phyloP scores from a whole-genome alignment of 306 rosid species.

The Glycine soja region DNA sequence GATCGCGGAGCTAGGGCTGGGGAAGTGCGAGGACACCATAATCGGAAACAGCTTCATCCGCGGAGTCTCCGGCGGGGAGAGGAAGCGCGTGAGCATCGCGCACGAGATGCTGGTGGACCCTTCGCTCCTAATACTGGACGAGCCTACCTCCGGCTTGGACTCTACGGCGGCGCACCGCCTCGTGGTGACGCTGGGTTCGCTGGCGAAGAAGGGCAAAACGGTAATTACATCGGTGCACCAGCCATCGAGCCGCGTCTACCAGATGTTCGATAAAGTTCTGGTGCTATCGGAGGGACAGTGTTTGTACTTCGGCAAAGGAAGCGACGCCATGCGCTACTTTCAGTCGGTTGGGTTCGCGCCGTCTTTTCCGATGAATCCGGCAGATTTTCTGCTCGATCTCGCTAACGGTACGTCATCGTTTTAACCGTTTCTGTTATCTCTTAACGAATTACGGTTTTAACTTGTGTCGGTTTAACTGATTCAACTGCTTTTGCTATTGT shows the following conservation, averaged over 20 bases:
- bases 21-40: slow-evolving; percentile 76
- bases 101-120: slow-evolving; percentile 90
- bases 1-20: slow-evolving; percentile 68
- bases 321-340: slow-evolving; percentile 71
- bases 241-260: slow-evolving; percentile 88
- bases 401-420: slow-evolving; percentile 79
- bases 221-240: slow-evolving; percentile 86
- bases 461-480: neutral
- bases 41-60: slow-evolving; percentile 83
- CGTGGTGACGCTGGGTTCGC: slow-evolving; percentile 52
- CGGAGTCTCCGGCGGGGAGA: slow-evolving; percentile 89
- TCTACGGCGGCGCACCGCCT: slow-evolving; percentile 86
- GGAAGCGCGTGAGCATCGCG: slow-evolving; percentile 87
- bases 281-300: slow-evolving; percentile 74
- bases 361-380: slow-evolving; percentile 84
- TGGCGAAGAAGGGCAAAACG: slow-evolving; percentile 85
- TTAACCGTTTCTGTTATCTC: neutral
- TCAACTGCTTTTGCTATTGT: neutral
- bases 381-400: slow-evolving; percentile 92
- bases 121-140: slow-evolving; percentile 72
- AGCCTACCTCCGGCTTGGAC: slow-evolving; percentile 92
- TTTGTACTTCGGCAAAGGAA: slow-evolving; percentile 72
- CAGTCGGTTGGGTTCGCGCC: slow-evolving; percentile 76
- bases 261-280: slow-evolving; percentile 72
- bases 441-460: neutral